phyloP scores from a whole-genome alignment of 805 yeast species.

The Kazachstania taianensis region DNA sequence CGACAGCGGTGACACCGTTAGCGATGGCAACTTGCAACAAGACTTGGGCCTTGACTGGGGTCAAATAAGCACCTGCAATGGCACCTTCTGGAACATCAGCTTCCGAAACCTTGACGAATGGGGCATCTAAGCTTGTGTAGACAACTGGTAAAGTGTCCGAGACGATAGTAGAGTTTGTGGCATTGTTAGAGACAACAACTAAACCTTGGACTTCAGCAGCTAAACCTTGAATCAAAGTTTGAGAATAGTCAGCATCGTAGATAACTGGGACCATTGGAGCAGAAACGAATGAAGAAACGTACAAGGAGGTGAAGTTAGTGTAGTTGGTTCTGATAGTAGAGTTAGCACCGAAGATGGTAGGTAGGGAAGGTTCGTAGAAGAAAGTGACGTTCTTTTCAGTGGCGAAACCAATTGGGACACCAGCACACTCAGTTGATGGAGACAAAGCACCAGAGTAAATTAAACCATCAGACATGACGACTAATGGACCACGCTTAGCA shows the following conservation, averaged over 20 bases:
- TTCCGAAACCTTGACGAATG: constrained; percentile 10
- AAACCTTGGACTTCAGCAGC: constrained; percentile 18
- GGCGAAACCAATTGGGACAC: constrained; percentile 22
- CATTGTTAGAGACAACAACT: constrained; percentile 21
- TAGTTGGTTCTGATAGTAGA: constrained; percentile 17
- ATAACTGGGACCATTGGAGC: constrained; percentile 21
- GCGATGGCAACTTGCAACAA: constrained; percentile 23
- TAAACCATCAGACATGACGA: constrained; percentile 12
- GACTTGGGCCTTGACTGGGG: constrained; percentile 27
- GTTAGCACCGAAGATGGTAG: constrained; percentile 12
- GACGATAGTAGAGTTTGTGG: constrained; percentile 13
- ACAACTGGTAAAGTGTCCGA: constrained; percentile 18
- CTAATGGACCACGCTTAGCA: constrained; percentile 18
- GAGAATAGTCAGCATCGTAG: constrained; percentile 19
- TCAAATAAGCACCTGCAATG: constrained; percentile 25
- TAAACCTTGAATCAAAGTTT: constrained; percentile 13
- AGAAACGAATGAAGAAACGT: constrained; percentile 6
- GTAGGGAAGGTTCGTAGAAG: constrained; percentile 20
- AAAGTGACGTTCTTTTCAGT: constrained; percentile 13
- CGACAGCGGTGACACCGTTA: constrained; percentile 15
- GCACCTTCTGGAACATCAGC: constrained; percentile 21
- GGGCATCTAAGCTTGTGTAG: constrained; percentile 19
- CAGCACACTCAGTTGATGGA: constrained; percentile 10
- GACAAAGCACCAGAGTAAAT: constrained; percentile 20
- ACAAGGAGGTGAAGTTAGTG: constrained; percentile 14